Evolutionary conservation across 208 protist genomes (phyloP).

Genomic region (Leishmania guyanensis): DNA sequence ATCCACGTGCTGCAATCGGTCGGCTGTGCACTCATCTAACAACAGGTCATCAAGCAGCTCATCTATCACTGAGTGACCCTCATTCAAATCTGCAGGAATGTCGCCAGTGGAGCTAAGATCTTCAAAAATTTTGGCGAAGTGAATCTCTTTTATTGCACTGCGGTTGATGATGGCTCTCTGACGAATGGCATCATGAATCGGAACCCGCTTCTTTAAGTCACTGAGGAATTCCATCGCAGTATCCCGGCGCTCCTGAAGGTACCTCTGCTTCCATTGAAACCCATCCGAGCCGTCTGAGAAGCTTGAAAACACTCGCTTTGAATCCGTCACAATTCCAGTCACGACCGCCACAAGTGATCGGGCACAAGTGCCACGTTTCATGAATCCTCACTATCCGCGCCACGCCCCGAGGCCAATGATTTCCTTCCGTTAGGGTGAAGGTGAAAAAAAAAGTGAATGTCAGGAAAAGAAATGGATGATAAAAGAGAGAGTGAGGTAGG

Average conservation of each 20-base stretch:
- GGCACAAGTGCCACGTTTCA: background rate
- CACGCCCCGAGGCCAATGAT: background rate
- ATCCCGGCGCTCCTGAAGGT: conserved; percentile 64
- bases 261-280: conserved; percentile 71
- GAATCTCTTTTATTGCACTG: conserved; percentile 22
- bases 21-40: conserved; percentile 42
- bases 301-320: conserved; percentile 11
- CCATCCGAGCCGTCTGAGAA: conserved; percentile 51
- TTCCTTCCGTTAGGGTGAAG: background rate
- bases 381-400: background rate
- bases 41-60: conserved; percentile 37
- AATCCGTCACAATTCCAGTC: background rate
- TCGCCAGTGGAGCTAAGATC: background rate
- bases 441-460: conserved; percentile 13
- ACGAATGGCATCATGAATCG: conserved; percentile 74
- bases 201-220: conserved; percentile 72
- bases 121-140: conserved; percentile 26
- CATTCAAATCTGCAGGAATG: background rate
- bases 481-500: background rate
- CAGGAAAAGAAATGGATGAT: background rate
- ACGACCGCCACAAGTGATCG: background rate
- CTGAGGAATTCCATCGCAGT: conserved; percentile 68
- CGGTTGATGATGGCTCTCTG: conserved; percentile 42
- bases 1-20: conserved; percentile 41
- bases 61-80: conserved; percentile 7